Evolutionary conservation across 345 rosid genomes (phyloP), one percentile per base, ranked within the genome.

Genomic region (Bretschneidera sinensis): DNA sequence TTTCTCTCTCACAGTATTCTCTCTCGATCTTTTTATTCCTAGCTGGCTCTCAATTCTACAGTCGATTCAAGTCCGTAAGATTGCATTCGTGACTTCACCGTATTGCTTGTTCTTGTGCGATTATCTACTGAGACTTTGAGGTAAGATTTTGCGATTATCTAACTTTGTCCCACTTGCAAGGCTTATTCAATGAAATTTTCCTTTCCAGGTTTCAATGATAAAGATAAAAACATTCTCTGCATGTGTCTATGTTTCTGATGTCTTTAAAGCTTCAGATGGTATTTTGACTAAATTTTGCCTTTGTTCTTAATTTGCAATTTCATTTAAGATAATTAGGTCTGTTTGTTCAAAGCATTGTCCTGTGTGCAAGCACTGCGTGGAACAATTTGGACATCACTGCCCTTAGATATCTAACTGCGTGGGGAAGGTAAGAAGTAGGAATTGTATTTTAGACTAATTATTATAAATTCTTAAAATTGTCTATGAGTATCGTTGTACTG

Each of bases 321-420:
- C 43, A 6, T 34, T 52, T 52, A 76, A 86, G 94, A 86, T 86
- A 68, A 81, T 86, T 63, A 82, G n/a, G n/a, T n/a, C n/a, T n/a
- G n/a, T n/a, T n/a, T n/a, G n/a, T n/a, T n/a, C n/a, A n/a, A n/a
- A n/a, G 89, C 61, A 89, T 89, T 51, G 74, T 62, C 72, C 94
- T 53, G 15, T 71, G 33, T 86, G 94, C 71, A 75, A 84, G 43
- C 86, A 61, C 73, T 86, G 94, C 33, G 71, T 86, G 35, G 90
- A 86, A 65, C 89, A 86, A 72, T 86, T 86, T 60, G 90, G 84
- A 62, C 90, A 86, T 73, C 90, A 86, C 71, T 86, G 94, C 75
- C 94, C 90, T 11, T 86, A 89, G 94, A 86, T 86, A 73, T 84
- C 94, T 59, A 86, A 86, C 57, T 86, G 94, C n/a, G n/a, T 65